A percentile compares a stretch with the other conserved stretches of the same genome.
phyloP scores from a whole-genome alignment of 805 yeast genomes.

The Yamadazyma akitaensis region DNA sequence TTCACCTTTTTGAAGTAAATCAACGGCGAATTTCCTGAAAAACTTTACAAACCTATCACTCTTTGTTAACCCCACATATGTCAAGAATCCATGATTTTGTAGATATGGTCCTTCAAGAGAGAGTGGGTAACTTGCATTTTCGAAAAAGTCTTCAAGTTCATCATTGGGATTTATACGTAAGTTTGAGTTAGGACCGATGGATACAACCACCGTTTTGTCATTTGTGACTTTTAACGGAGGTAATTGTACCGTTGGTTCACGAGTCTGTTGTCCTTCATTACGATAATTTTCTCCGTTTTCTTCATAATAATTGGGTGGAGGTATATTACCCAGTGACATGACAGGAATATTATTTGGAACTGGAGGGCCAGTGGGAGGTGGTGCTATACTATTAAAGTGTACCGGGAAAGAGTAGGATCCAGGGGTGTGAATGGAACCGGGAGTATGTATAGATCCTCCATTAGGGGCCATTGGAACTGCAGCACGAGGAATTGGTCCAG shows the following conservation, averaged over 20 bases:
- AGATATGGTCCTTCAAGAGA: slow-evolving; percentile 35
- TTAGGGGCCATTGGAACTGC: too few relatives aligned
- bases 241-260: slow-evolving; percentile 9
- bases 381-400: slow-evolving; percentile 6
- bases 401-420: background rate
- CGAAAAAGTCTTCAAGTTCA: slow-evolving; percentile 25
- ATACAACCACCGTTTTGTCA: slow-evolving; percentile 21
- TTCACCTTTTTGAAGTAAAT: slow-evolving; percentile 32
- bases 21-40: slow-evolving; percentile 32
- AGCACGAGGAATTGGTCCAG: background rate
- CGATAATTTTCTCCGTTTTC: background rate
- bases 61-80: slow-evolving; percentile 39
- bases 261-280: background rate
- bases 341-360: slow-evolving; percentile 14
- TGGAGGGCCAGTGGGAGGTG: slow-evolving; percentile 14
- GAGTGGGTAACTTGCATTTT: slow-evolving; percentile 33
- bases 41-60: slow-evolving; percentile 38
- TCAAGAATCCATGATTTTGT: slow-evolving; percentile 40
- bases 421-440: too few relatives aligned
- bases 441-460: too few relatives aligned
- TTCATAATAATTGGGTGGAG: slow-evolving; percentile 1
- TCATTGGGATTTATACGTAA: slow-evolving; percentile 33
- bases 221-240: slow-evolving; percentile 13
- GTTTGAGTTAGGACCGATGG: slow-evolving; percentile 34
- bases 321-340: slow-evolving; percentile 1